phyloP scores from a whole-genome alignment of 768 basidiomycete species.

The Tricholoma matsutake region DNA sequence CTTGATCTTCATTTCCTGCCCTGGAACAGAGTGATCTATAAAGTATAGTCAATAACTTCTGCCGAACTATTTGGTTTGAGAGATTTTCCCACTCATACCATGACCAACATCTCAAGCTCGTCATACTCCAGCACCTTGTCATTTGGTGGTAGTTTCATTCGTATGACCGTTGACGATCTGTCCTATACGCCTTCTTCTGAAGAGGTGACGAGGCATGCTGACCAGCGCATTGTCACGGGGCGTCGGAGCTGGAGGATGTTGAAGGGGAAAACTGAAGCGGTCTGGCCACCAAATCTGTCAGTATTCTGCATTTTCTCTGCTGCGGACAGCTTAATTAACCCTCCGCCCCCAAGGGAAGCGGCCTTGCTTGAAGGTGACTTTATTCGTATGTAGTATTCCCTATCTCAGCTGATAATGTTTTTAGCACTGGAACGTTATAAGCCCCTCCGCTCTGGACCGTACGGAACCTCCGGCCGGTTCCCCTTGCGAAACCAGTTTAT shows the following conservation, averaged over 20 bases:
- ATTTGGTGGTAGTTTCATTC: background rate
- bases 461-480: constrained; percentile 48
- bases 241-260: constrained; percentile 55
- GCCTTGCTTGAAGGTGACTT: constrained; percentile 50
- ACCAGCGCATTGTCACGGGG: constrained; percentile 40
- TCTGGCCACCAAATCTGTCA: constrained; percentile 54
- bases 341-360: constrained; percentile 32
- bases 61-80: background rate
- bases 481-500: constrained; percentile 62
- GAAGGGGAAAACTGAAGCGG: constrained; percentile 49
- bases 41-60: background rate
- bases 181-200: constrained; percentile 39
- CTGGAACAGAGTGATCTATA: background rate
- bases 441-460: constrained; percentile 46
- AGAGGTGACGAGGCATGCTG: constrained; percentile 26
- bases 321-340: background rate
- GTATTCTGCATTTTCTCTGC: constrained; percentile 4
- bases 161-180: constrained; percentile 36
- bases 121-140: background rate
- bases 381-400: background rate
- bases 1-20: background rate
- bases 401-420: background rate
- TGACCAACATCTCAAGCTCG: background rate
- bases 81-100: background rate
- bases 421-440: constrained; percentile 49